Evolutionary conservation across 1,139 yeast species (phyloP), one percentile per base, ranked within the genome.

Genomic region (Blastobotrys apis): DNA sequence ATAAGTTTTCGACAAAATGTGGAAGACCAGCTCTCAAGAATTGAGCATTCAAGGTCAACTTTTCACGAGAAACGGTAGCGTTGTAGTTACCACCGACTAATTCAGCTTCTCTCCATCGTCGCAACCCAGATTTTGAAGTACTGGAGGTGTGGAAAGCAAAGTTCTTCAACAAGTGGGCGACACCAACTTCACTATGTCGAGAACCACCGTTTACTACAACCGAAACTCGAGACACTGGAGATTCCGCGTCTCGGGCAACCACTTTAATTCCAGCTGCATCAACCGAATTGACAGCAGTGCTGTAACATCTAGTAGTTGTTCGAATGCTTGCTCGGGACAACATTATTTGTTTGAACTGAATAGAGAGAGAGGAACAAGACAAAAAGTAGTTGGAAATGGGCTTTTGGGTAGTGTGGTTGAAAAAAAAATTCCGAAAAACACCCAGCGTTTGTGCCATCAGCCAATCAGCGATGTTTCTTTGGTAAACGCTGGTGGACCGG

Each of bases 101-200:
- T 72, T 94, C 99, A 46, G 92, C 73, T 72, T 94, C 98, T 70
- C 98, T 84, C 60, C 90, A 84, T 62, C 90, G 75, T 73, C 98
- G 85, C 64, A 92, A 76, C 26, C 95, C 96, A 29, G 95, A 84
- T 68, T 88, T 87, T 58, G 79, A 67, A 54, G 75, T 75, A 52
- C 96, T 88, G 13, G 21, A 21, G 75, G 84, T 84, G 67, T 85
- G 56, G 74, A 84, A 92, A 60, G 83, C 83, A 68, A 79, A 88
- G 68, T 88, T 80, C 59, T 94, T 80, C 61, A 90, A 76, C 56
- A 88, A 71, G 68, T 92, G 97, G 41, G 97, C 75, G 53, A 83
- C 70, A 68, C 98, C 98, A 51, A 88, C 81, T 41, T 78, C 67
- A 47, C 81, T 75, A 58, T 78, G 75, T 65, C 94, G 84, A 50